phyloP scores from a whole-genome alignment of 2,329 filamentous ascomycete genomes.

The Aspergillus sp. region DNA sequence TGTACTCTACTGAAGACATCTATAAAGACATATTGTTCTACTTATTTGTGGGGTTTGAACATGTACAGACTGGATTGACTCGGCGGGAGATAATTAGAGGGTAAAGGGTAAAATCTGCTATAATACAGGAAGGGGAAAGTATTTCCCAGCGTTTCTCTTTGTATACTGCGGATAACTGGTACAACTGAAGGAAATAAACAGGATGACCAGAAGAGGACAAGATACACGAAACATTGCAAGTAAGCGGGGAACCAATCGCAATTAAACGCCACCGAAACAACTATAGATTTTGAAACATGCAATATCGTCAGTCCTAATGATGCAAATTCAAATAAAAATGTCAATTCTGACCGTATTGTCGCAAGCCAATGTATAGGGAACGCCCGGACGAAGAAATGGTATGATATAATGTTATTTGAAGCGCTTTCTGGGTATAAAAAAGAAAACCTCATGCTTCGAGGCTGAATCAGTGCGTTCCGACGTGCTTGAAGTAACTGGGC shows the following conservation, averaged over 20 bases:
- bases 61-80: neutral
- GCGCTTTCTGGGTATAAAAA: slow-evolving; percentile 1
- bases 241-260: neutral
- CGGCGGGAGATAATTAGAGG: neutral
- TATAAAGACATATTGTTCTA: slow-evolving; percentile 16
- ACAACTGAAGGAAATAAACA: neutral
- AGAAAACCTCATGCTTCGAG: neutral
- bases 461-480: slow-evolving; percentile 67
- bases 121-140: neutral
- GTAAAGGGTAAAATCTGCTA: neutral
- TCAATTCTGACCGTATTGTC: slow-evolving; percentile 4
- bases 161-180: neutral
- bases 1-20: slow-evolving; percentile 19
- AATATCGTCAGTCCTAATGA: slow-evolving; percentile 18
- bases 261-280: slow-evolving; percentile 19
- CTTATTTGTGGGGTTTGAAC: neutral
- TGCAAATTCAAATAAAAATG: slow-evolving; percentile 14
- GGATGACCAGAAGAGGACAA: slow-evolving; percentile 11
- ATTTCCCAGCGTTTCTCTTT: neutral
- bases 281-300: slow-evolving; percentile 13
- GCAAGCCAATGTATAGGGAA: slow-evolving; percentile 3
- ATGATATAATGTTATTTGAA: neutral
- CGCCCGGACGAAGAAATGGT: neutral
- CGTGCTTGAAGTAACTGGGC: slow-evolving; percentile 96
- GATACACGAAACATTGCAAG: slow-evolving; percentile 13